These are phyloP conservation scores for Allium fistulosum DNA, from an alignment of 106 monocot species.

Conservation along the genomic window DNA sequence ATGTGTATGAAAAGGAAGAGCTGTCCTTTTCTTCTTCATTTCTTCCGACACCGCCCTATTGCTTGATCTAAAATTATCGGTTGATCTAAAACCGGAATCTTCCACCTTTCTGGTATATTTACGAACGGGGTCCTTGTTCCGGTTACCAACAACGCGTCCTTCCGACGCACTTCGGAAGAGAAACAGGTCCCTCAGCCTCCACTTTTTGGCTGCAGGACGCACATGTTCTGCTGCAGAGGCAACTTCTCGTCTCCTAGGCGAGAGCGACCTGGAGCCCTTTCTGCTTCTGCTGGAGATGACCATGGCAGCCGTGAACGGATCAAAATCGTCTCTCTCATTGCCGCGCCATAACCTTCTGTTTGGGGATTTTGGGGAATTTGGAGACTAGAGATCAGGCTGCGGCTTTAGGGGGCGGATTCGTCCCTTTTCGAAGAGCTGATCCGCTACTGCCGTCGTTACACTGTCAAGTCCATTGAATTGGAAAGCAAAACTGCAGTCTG, in stretches of 20 bases:
- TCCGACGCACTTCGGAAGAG: constrained; percentile 70
- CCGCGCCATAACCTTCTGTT: background rate
- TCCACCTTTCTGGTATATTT: constrained; percentile 25
- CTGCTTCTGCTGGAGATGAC: constrained; percentile 2
- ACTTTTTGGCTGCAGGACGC: constrained; percentile 29
- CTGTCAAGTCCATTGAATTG: constrained; percentile 15
- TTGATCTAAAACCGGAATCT: constrained; percentile 11
- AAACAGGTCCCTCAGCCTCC: constrained; percentile 54
- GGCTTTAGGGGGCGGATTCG: constrained; percentile 35
- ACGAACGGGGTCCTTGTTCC: constrained; percentile 35
- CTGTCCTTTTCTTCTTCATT: constrained; percentile 38
- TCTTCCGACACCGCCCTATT: constrained; percentile 33
- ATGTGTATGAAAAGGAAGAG: constrained; percentile 34
- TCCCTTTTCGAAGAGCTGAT: constrained; percentile 57
- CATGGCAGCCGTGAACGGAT: background rate
- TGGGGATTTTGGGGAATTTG: background rate
- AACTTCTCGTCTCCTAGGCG: constrained; percentile 26
- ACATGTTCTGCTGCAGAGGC: background rate
- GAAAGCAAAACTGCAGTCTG: constrained; percentile 26
- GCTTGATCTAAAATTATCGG: background rate
- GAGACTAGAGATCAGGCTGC: constrained; percentile 2
- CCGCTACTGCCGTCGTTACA: constrained; percentile 15
- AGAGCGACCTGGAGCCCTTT: constrained; percentile 35
- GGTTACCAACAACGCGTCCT: constrained; percentile 27
- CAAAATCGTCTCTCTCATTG: background rate